A percentile compares a stretch with the other conserved stretches of the same genome.
phyloP scores from a whole-genome alignment of 1,284 basidiomycete species.

The Lentinus polychrous region DNA sequence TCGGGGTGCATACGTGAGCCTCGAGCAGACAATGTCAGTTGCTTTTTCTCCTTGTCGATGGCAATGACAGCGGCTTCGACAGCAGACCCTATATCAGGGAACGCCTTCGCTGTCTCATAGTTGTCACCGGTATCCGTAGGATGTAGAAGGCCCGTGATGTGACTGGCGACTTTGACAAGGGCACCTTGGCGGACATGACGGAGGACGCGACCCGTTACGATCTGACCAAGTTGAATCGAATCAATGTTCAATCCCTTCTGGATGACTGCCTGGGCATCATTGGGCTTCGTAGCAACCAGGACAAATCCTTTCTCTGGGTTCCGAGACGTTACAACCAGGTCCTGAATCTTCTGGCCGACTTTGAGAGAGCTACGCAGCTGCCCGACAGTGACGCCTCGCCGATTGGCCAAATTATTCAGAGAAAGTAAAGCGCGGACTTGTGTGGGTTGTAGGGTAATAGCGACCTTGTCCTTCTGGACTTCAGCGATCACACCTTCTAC shows the following conservation, averaged over 20 bases:
- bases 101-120: constrained; percentile 50
- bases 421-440: constrained; percentile 80
- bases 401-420: constrained; percentile 83
- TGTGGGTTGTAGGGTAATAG: constrained; percentile 67
- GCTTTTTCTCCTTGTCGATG: constrained; percentile 60
- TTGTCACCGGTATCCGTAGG: constrained; percentile 81
- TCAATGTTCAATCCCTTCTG: constrained; percentile 61
- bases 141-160: constrained; percentile 70
- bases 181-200: constrained; percentile 64
- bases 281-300: constrained; percentile 74
- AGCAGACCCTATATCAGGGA: constrained; percentile 61
- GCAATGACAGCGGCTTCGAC: constrained; percentile 66
- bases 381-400: constrained; percentile 60
- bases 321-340: constrained; percentile 85
- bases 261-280: constrained; percentile 38
- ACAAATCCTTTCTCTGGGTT: constrained; percentile 85
- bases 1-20: constrained; percentile 59
- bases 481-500: constrained; percentile 69
- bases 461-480: constrained; percentile 80
- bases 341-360: constrained; percentile 67
- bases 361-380: constrained; percentile 66
- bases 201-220: constrained; percentile 73
- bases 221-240: constrained; percentile 61
- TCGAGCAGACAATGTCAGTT: constrained; percentile 75
- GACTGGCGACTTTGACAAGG: constrained; percentile 66